phyloP scores from a whole-genome alignment of 2,329 filamentous ascomycete species.

The Pseudocercospora fuligena region DNA sequence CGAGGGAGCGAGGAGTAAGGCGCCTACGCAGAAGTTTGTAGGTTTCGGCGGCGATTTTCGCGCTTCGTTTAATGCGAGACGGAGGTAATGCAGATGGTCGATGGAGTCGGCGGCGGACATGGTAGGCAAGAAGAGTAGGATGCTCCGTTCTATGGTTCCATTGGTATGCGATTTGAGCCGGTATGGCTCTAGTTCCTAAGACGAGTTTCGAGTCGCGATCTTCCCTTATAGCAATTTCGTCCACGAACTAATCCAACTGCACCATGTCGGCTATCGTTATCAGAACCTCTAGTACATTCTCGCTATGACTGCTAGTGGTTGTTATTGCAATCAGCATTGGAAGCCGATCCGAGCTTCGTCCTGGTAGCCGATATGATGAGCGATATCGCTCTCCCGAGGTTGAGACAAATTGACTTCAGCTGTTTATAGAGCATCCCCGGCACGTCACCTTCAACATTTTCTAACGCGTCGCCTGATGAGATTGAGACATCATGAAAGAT shows the following conservation, averaged over 20 bases:
- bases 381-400: neutral
- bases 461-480: neutral
- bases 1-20: constrained; percentile 63
- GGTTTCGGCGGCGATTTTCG: constrained; percentile 80
- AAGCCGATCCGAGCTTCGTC: neutral
- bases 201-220: neutral
- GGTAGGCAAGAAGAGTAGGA: neutral
- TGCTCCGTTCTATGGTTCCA: neutral
- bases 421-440: neutral
- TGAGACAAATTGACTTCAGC: constrained; percentile 2
- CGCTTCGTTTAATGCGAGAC: constrained; percentile 75
- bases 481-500: constrained; percentile 25
- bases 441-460: neutral
- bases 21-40: constrained; percentile 92
- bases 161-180: neutral
- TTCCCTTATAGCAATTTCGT: neutral
- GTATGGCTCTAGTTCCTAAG: neutral
- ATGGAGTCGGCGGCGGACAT: constrained; percentile 19
- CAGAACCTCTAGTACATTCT: neutral
- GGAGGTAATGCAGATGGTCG: constrained; percentile 59
- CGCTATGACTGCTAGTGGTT: neutral
- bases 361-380: neutral
- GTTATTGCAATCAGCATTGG: neutral
- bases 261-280: neutral
- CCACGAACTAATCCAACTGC: neutral